A percentile compares a stretch with the other conserved stretches of the same genome.
Evolutionary conservation across 202 grass and related monocot species (phyloP).

Genomic region (Saccharum hybrid): DNA sequence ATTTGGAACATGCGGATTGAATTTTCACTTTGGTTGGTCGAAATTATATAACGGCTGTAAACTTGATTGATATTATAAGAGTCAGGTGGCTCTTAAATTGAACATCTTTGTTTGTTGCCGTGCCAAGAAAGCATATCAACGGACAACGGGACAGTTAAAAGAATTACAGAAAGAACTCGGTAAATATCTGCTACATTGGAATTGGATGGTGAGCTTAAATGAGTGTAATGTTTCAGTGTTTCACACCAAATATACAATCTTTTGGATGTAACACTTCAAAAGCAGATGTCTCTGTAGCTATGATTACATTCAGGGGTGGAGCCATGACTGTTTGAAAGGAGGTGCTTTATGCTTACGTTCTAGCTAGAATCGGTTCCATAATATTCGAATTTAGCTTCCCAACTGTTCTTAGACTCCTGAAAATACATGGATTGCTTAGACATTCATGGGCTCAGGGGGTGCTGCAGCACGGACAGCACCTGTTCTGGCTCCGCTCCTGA

Average conservation of each 20-base stretch:
- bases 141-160: neutral
- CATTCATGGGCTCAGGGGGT: neutral
- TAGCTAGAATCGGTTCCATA: neutral
- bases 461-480: neutral
- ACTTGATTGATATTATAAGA: constrained; percentile 7
- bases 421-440: neutral
- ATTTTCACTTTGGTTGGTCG: constrained; percentile 4
- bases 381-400: neutral
- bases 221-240: neutral
- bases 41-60: neutral
- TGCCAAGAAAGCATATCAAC: neutral
- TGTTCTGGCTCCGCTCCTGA: neutral
- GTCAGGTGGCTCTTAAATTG: neutral
- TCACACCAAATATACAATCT: constrained; percentile 7
- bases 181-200: neutral
- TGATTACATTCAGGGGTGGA: neutral
- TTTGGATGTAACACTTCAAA: neutral
- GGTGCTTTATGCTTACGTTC: neutral
- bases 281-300: neutral
- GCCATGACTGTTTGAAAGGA: neutral
- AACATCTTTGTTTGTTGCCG: neutral
- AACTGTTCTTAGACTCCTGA: neutral
- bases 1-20: neutral
- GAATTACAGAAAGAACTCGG: neutral
- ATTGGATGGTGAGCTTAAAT: neutral